Conservation (phyloP, 2,329 filamentous ascomycete genomes). For the Ascochyta koolunga region DNA sequence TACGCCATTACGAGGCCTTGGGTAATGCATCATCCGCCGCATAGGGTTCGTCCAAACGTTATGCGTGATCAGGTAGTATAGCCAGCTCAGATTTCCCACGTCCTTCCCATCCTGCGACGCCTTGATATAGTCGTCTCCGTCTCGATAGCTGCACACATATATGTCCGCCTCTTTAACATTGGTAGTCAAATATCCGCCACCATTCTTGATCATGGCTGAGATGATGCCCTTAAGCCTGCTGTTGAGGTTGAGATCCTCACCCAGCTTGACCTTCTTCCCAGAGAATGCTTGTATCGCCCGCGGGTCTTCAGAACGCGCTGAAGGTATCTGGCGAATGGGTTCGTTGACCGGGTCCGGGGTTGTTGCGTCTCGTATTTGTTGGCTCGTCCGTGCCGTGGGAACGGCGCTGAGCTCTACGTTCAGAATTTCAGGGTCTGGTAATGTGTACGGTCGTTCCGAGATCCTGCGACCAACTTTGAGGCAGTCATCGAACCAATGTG, state of each 20-base stretch:
- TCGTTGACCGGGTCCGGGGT: conserved; percentile 39
- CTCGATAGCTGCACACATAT: conserved; percentile 85
- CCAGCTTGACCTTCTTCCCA: conserved; percentile 77
- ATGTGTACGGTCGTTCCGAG: conserved; percentile 81
- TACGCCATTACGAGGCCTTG: conserved; percentile 76
- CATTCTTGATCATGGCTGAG: conserved; percentile 70
- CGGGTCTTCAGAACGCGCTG: conserved; percentile 27
- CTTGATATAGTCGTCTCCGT: conserved; percentile 76
- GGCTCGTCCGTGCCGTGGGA: conserved; percentile 56
- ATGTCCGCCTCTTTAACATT: conserved; percentile 75
- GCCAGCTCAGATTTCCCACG: conserved; percentile 91
- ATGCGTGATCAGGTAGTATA: conserved; percentile 88
- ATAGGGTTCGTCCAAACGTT: conserved; percentile 89
- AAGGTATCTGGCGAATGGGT: conserved; percentile 26
- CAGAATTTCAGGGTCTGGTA: conserved; percentile 86
- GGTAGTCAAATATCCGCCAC: conserved; percentile 72
- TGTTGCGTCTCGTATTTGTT: conserved; percentile 42
- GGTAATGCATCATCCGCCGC: conserved; percentile 86
- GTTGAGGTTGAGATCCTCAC: conserved; percentile 74
- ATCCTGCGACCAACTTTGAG: conserved; percentile 91
- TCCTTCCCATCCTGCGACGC: conserved; percentile 80
- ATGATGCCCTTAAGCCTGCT: conserved; percentile 70
- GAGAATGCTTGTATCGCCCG: conserved; percentile 68
- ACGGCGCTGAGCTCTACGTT: conserved; percentile 33
- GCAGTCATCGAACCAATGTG: conserved; percentile 98